Conservation (phyloP, 305 asterid genomes). For the Fraxinus ornus region DNA sequence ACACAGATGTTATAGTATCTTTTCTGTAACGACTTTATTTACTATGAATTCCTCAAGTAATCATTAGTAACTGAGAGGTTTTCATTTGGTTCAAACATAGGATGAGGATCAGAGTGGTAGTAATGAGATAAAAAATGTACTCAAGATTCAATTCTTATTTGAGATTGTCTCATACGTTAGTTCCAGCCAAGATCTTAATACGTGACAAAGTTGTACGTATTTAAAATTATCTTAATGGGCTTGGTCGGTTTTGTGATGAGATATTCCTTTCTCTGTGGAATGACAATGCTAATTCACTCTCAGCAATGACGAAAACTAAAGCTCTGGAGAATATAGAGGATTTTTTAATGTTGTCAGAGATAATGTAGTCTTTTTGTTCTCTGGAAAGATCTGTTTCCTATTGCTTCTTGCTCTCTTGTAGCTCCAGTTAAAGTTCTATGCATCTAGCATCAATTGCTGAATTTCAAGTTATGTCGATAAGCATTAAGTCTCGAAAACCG, state of each 20-base stretch:
- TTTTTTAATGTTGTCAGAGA: background rate
- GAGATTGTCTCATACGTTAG: background rate
- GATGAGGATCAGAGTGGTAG: background rate
- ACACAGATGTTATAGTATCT: background rate
- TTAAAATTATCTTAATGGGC: background rate
- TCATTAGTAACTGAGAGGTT: background rate
- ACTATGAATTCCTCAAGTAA: background rate
- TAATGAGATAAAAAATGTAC: background rate
- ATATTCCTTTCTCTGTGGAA: background rate
- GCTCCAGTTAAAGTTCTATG: background rate
- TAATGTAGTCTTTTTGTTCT: background rate
- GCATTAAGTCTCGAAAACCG: background rate
- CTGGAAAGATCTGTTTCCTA: background rate
- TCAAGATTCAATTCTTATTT: background rate
- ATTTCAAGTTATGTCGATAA: background rate
- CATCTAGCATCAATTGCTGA: background rate
- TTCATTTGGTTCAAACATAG: background rate
- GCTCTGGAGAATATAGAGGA: background rate
- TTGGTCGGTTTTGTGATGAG: background rate
- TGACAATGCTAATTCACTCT: background rate
- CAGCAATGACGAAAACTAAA: background rate
- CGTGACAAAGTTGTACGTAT: background rate
- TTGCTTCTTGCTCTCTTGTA: background rate
- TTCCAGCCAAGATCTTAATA: background rate
- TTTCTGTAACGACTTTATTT: background rate